phyloP scores from a whole-genome alignment of 2,329 filamentous ascomycete genomes.

The Cladosporium velox region DNA sequence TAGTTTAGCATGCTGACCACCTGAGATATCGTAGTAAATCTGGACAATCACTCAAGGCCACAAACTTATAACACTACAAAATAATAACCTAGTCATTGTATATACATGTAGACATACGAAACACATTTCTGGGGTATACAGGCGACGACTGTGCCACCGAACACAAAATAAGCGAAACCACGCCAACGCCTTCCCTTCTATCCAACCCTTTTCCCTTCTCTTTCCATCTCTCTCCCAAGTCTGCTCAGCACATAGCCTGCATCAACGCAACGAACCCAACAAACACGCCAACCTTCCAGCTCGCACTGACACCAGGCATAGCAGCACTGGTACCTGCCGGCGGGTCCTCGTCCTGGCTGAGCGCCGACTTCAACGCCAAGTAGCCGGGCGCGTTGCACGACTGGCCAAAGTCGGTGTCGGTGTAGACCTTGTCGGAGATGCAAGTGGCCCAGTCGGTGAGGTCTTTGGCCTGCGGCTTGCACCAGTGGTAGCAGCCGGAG shows the following conservation, averaged over 20 bases:
- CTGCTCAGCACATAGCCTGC: slow-evolving; percentile 8
- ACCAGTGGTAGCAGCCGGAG: slow-evolving; percentile 19
- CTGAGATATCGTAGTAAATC: neutral
- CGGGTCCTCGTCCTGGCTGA: neutral
- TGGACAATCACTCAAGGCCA: neutral
- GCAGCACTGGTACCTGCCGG: neutral
- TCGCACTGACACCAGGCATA: neutral
- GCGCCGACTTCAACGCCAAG: slow-evolving; percentile 3
- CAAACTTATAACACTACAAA: neutral
- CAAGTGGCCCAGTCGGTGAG: slow-evolving; percentile 13
- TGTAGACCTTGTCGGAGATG: slow-evolving; percentile 17
- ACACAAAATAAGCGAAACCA: slow-evolving; percentile 7
- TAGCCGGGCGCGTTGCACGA: slow-evolving; percentile 12
- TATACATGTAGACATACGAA: slow-evolving; percentile 8
- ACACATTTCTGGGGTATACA: slow-evolving; percentile 18
- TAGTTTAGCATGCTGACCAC: neutral
- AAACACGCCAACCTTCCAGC: slow-evolving; percentile 18
- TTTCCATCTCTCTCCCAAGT: neutral
- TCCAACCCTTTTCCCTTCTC: neutral
- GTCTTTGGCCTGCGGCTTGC: slow-evolving; percentile 9
- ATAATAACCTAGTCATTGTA: neutral
- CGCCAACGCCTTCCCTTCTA: slow-evolving; percentile 1
- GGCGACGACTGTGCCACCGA: slow-evolving; percentile 15
- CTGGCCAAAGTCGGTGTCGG: slow-evolving; percentile 11
- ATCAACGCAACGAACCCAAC: slow-evolving; percentile 12